Base-by-base conservation (phyloP, 2,329 filamentous ascomycete genomes). In the Scedosporium apiospermum region DNA sequence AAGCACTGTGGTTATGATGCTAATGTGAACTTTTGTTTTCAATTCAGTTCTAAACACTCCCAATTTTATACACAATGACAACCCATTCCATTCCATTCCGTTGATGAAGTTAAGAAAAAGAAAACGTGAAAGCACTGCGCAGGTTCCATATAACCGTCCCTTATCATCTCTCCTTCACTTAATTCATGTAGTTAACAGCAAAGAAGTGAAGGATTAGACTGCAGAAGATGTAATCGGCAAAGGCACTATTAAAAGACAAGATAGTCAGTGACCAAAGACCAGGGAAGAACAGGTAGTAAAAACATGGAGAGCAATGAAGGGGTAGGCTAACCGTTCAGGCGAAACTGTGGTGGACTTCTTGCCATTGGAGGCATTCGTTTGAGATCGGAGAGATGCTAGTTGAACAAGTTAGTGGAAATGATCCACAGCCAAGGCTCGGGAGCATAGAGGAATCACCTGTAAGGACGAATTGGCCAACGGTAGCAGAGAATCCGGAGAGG, bases 131-230 rank as follows among this genome's bases (percentile, higher is more conserved):
- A 49, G 6, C 16, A 49, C 51, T 23, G 2, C 1, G 23, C 5
- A 9, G 34, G 46, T 26, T 16, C 18, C 26, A 2, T 18, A 61
- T 23, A 34, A 4, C n/a, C 18, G n/a, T 9, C 12, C 38, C 59
- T 18, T 57, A 30, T 27, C 59, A 58, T 53, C 60, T 6, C 26
- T 51, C 49, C n/a, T 64, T 49, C 44, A 38, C 38, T 26, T 61
- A 99, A 83, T 99, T 99, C 81, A 99, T 98, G 77, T 99, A 99
- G 83, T 99, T 99, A 74, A 98, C 87, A 78, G 93, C 97, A 82
- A 99, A 99, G 80, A 98, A 96, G 80, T 99, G 95, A 75, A 98
- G 79, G 73, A 98, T 91, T 74, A 99, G 75, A 75, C 93, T 97
- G 74, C 93, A 95, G 69, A 97, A 91, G 65, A 99, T 83, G 73